Base-by-base conservation (phyloP, 257 asterid species). In the Ligustrum vulgare region DNA sequence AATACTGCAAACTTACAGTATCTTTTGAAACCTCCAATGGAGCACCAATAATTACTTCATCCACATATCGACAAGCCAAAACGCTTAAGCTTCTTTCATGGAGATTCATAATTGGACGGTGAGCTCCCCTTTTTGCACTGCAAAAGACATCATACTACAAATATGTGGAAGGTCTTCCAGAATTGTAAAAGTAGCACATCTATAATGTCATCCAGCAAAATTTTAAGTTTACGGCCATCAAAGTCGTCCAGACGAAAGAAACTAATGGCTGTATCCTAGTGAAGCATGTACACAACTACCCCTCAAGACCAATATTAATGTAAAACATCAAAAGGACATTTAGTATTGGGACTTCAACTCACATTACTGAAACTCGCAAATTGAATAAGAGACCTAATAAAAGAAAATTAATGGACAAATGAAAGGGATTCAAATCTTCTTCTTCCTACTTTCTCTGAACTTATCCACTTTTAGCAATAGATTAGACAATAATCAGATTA, bases 81-180 rank as follows among this genome's bases (percentile, higher is more conserved):
- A 91, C 99, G 81, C 99, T 93, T 81, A 93, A 84, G 89, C 98
- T 95, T 88, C 98, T 90, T 84, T 95, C 99, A 75, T 91, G 99
- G 72, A 95, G 99, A 84, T 95, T 92, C 99, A 93, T 95, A 33
- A 95, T 95, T 67, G 98, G 98, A 67, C 97, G 98, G 88, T 95
- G 99, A 49, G 88, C 89, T 82, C 99, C 99, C 84, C 97, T 89
- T 80, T 86, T 86, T 71, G 87, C 81, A 86, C 99, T 95, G 84
- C 75, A 90, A 82, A 70, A 63, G 73, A 76, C 81, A 80, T 43
- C 51, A 13, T 68, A 83, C 11, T 65, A 31, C 43, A 63, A 72
- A 49, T 32, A 20, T 39, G 60, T 77, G 71, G 72, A 69, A 63
- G 67, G 73, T 34, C 67, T 69, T 56, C 80, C 77, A 41, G 32